Evolutionary conservation across 192 early-diverging fungal species (phyloP).

Genomic region (Podila clonocystis): DNA sequence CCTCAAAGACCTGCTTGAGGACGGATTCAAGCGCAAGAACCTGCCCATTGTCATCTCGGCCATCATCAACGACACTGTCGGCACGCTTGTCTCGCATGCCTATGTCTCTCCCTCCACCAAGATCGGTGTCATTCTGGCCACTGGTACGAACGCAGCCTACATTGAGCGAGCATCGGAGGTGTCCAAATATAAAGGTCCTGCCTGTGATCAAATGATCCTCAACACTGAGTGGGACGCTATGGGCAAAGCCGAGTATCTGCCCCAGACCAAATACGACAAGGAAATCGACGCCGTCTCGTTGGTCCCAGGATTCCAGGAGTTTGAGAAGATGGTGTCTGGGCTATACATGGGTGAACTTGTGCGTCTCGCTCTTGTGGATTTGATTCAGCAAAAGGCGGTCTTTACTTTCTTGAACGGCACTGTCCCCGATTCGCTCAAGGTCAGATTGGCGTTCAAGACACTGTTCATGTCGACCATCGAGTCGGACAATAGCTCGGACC

Average conservation of each 20-base stretch:
- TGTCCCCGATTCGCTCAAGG: not conserved
- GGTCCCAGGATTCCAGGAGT: conserved; percentile 84
- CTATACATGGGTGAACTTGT: conserved; percentile 91
- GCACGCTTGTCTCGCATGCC: conserved; percentile 88
- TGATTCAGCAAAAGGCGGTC: conserved; percentile 77
- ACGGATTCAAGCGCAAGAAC: conserved; percentile 73
- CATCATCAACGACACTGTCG: conserved; percentile 94
- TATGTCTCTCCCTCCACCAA: conserved; percentile 78
- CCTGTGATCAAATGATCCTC: conserved; percentile 81
- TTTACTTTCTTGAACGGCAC: conserved; percentile 65
- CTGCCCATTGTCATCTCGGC: conserved; percentile 82
- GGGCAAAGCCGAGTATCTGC: conserved; percentile 75
- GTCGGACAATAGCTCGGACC: conserved; percentile 60
- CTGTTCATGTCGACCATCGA: conserved; percentile 63
- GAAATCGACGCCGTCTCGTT: conserved; percentile 76
- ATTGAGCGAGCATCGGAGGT: conserved; percentile 78
- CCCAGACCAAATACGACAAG: conserved; percentile 83
- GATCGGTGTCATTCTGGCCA: conserved; percentile 88
- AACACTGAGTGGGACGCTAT: conserved; percentile 94
- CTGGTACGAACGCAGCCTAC: conserved; percentile 94
- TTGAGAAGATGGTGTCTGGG: conserved; percentile 95
- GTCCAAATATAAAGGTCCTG: conserved; percentile 61
- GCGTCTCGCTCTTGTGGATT: conserved; percentile 78
- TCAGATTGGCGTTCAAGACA: conserved; percentile 51
- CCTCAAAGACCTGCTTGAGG: conserved; percentile 83